Evolutionary conservation across 495 filamentous ascomycete species (phyloP).

Genomic region (Hyaloscypha finlandica): DNA sequence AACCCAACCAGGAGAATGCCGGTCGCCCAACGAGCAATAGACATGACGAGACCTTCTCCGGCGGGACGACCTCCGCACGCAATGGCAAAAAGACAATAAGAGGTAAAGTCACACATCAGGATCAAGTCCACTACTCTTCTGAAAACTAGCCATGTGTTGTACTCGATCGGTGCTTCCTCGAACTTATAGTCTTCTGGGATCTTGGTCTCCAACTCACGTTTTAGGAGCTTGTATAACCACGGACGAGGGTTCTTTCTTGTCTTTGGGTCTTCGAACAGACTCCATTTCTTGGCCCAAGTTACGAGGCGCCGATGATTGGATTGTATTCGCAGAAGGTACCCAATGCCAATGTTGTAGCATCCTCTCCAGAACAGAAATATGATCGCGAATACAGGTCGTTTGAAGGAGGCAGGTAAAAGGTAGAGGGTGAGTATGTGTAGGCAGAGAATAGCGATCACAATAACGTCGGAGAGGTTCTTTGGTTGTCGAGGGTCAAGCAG

Average conservation of each 20-base stretch:
- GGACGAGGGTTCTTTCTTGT: slow-evolving; percentile 81
- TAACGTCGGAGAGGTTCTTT: slow-evolving; percentile 85
- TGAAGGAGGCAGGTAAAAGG: slow-evolving; percentile 63
- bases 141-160: slow-evolving; percentile 98
- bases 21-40: slow-evolving; percentile 73
- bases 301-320: slow-evolving; percentile 85
- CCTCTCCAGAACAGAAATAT: slow-evolving; percentile 91
- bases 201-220: slow-evolving; percentile 89
- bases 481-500: slow-evolving; percentile 92
- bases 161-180: slow-evolving; percentile 90
- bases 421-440: slow-evolving; percentile 72
- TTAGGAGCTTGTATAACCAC: slow-evolving; percentile 76
- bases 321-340: slow-evolving; percentile 83
- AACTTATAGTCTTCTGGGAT: slow-evolving; percentile 94
- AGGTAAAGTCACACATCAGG: slow-evolving; percentile 97
- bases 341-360: slow-evolving; percentile 92
- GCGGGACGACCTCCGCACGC: slow-evolving; percentile 77
- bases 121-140: slow-evolving; percentile 93
- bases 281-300: slow-evolving; percentile 81
- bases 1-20: slow-evolving; percentile 84
- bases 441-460: slow-evolving; percentile 80
- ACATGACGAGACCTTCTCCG: slow-evolving; percentile 69
- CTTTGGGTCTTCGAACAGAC: slow-evolving; percentile 81
- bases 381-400: slow-evolving; percentile 73
- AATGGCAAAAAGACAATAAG: slow-evolving; percentile 93